Conservation (phyloP, 176 grass and related monocot species). For the Cenchrus fungigraminus region DNA sequence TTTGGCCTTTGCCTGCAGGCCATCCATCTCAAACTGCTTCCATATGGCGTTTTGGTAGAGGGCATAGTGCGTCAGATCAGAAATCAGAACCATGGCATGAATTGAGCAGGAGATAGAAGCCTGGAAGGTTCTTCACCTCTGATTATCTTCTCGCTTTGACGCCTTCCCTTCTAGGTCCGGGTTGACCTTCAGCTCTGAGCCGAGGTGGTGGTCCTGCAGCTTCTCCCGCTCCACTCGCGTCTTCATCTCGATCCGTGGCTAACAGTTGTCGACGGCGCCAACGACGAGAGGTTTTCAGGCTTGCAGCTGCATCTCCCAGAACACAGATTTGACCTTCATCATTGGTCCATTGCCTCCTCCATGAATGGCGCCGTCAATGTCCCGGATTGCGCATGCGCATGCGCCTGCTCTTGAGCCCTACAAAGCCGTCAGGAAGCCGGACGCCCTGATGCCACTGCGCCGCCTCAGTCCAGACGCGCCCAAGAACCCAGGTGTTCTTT, state of each 20-base stretch:
- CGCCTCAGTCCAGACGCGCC: background rate
- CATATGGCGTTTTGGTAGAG: background rate
- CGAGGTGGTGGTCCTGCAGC: background rate
- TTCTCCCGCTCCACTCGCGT: background rate
- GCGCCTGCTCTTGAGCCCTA: background rate
- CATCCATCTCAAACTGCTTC: background rate
- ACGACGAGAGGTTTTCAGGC: background rate
- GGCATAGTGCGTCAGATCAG: conserved; percentile 4
- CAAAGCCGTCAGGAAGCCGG: background rate
- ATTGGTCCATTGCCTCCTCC: background rate
- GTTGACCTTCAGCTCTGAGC: background rate
- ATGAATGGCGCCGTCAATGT: background rate
- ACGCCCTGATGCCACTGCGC: background rate
- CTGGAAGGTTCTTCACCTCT: background rate
- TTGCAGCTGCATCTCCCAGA: background rate
- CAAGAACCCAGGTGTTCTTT: background rate
- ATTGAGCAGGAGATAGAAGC: background rate
- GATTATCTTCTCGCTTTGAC: background rate
- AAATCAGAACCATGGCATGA: background rate
- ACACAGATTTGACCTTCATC: background rate
- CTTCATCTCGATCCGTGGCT: background rate
- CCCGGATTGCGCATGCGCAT: background rate
- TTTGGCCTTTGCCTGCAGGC: conserved; percentile 7
- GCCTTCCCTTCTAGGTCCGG: background rate
- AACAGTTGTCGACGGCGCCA: background rate